These are phyloP conservation scores for Debaryomyces tyrocola DNA, from an alignment of 805 yeast species.

Conservation along the genomic window DNA sequence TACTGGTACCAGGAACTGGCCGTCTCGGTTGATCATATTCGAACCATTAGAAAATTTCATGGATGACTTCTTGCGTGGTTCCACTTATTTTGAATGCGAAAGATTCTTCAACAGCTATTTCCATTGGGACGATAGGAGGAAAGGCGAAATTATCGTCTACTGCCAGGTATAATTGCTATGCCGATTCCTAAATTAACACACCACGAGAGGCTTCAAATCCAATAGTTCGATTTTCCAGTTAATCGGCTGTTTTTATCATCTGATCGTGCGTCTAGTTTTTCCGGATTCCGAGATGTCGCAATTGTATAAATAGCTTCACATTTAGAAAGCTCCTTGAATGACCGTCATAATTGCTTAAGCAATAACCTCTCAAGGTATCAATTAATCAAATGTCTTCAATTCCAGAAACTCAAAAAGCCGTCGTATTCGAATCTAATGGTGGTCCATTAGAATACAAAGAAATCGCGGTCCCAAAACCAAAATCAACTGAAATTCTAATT, in stretches of 20 bases:
- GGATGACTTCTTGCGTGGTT: conserved; percentile 36
- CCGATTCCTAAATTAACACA: background rate
- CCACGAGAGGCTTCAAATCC: too few relatives aligned
- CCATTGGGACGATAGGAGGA: conserved; percentile 84
- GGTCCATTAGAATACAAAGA: conserved; percentile 42
- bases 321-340: too few relatives aligned
- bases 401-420: conserved; percentile 45
- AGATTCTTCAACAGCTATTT: conserved; percentile 75
- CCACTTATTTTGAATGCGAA: conserved; percentile 44
- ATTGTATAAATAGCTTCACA: too few relatives aligned
- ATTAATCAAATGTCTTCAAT: conserved; percentile 21
- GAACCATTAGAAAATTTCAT: conserved; percentile 56
- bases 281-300: too few relatives aligned
- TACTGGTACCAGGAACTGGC: conserved; percentile 46
- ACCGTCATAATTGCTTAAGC: background rate
- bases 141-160: conserved; percentile 76
- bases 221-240: too few relatives aligned
- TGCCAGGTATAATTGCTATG: conserved; percentile 12
- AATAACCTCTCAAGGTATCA: background rate
- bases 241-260: too few relatives aligned
- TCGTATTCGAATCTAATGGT: conserved; percentile 41
- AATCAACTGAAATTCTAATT: conserved; percentile 41
- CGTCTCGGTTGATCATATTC: conserved; percentile 71
- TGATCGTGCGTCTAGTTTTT: too few relatives aligned
- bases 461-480: conserved; percentile 44